Percentiles rank a stretch among this genome's conserved stretches.
Evolutionary conservation across 176 grass and related monocot species (phyloP).

Genomic region (Oryza rufipogon): DNA sequence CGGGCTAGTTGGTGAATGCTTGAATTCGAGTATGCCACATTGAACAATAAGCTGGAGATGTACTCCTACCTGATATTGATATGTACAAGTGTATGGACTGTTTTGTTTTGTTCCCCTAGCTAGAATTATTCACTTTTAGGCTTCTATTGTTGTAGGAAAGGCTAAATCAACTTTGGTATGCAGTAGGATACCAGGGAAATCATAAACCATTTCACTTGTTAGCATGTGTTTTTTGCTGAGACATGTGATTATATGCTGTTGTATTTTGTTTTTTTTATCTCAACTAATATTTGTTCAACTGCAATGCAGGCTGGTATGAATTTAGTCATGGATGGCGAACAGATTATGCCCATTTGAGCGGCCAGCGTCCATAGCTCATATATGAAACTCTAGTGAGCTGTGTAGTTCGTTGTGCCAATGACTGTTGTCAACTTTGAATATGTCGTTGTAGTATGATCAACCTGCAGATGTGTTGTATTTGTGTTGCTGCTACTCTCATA

Average conservation of each 20-base stretch:
- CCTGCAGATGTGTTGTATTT: not conserved
- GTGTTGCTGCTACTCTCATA: not conserved
- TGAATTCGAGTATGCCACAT: not conserved
- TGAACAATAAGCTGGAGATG: not conserved
- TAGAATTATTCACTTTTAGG: not conserved
- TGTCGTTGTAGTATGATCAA: not conserved
- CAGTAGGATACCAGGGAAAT: not conserved
- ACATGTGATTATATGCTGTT: not conserved
- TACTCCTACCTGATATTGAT: not conserved
- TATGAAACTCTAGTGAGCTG: slow-evolving; percentile 12
- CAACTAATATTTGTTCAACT: not conserved
- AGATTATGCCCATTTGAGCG: not conserved
- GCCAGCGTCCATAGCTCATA: not conserved
- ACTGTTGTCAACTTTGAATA: not conserved
- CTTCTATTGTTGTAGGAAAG: not conserved
- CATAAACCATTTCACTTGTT: not conserved
- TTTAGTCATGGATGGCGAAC: not conserved
- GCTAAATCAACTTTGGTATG: not conserved
- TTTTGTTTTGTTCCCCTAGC: not conserved
- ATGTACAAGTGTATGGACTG: not conserved
- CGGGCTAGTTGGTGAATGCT: not conserved
- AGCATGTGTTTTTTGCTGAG: not conserved
- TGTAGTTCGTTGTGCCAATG: slow-evolving; percentile 1
- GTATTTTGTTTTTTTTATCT: not conserved
- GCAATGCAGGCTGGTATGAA: slow-evolving; percentile 24